phyloP scores from a whole-genome alignment of 768 basidiomycete species.

The Sarcomyxa edulis region DNA sequence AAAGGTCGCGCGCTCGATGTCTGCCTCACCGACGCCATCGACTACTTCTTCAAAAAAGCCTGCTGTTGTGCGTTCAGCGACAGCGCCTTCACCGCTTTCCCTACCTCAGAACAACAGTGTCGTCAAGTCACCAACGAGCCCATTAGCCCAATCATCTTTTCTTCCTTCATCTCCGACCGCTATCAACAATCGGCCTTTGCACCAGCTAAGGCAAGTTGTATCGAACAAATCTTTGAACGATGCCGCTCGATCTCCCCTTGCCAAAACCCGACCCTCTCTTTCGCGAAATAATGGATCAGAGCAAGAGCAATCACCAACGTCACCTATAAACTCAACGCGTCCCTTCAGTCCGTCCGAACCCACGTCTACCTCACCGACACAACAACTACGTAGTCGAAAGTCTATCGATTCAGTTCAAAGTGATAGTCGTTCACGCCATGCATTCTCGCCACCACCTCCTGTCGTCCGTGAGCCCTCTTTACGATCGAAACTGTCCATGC shows the following conservation, averaged over 20 bases:
- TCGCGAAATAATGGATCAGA: too few relatives aligned
- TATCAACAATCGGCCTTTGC: constrained; percentile 10
- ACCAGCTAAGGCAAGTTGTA: constrained; percentile 19
- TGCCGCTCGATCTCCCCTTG: constrained; percentile 6
- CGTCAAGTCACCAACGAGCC: constrained; percentile 30
- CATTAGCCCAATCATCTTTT: constrained; percentile 22
- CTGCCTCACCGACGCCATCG: constrained; percentile 11
- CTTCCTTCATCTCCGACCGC: constrained; percentile 17
- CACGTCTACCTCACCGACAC: too few relatives aligned
- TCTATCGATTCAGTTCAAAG: too few relatives aligned
- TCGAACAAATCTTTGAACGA: constrained; percentile 23
- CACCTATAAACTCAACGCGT: constrained; percentile 1
- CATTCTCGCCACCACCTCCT: constrained; percentile 33
- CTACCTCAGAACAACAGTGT: constrained; percentile 32
- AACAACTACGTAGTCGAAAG: too few relatives aligned
- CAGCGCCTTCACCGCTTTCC: constrained; percentile 37
- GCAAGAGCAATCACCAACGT: too few relatives aligned
- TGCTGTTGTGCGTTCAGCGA: constrained; percentile 16
- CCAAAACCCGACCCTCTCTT: constrained; percentile 2
- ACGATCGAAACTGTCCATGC: constrained; percentile 63
- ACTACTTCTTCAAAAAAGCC: constrained; percentile 14
- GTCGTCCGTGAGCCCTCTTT: constrained; percentile 38
- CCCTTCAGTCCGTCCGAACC: constrained; percentile 21
- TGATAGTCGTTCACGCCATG: too few relatives aligned
- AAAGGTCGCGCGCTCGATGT: constrained; percentile 8